phyloP scores from a whole-genome alignment of 108 stramenopile species.

The Parmales sp. region DNA sequence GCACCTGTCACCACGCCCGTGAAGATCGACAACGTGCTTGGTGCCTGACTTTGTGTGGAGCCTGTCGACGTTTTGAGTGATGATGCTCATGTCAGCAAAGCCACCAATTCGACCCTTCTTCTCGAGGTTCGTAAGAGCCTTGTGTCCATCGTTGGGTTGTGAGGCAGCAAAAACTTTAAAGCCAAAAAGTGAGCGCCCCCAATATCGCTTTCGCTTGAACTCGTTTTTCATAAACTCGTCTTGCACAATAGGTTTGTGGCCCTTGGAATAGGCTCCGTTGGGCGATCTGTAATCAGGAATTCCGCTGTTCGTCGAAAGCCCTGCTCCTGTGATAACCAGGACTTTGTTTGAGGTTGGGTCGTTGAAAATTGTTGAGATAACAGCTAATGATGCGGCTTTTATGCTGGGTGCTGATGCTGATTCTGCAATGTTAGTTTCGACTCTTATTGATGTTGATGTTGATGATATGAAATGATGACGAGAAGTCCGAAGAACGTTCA shows the following conservation, averaged over 20 bases:
- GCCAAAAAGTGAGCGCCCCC: conserved; percentile 43
- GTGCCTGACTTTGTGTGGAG: conserved; percentile 41
- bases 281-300: conserved; percentile 49
- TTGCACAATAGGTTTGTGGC: conserved; percentile 49
- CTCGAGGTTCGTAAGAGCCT: conserved; percentile 36
- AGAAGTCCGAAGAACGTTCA: too few relatives aligned
- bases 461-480: too few relatives aligned
- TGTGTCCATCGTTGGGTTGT: conserved; percentile 37
- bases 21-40: conserved; percentile 34
- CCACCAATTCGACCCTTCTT: conserved; percentile 16
- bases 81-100: too few relatives aligned
- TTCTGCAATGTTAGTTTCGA: too few relatives aligned
- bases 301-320: conserved; percentile 40
- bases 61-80: conserved; percentile 46
- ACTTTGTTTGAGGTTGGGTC: too few relatives aligned
- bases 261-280: conserved; percentile 32
- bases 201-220: conserved; percentile 34
- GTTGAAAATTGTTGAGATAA: too few relatives aligned
- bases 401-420: too few relatives aligned
- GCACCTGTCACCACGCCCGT: conserved; percentile 34
- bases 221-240: conserved; percentile 33
- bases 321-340: conserved; percentile 34
- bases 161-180: conserved; percentile 28
- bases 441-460: too few relatives aligned
- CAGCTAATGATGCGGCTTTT: too few relatives aligned